phyloP scores from a whole-genome alignment of 2,329 filamentous ascomycete species.

The Aspergillus sp. region DNA sequence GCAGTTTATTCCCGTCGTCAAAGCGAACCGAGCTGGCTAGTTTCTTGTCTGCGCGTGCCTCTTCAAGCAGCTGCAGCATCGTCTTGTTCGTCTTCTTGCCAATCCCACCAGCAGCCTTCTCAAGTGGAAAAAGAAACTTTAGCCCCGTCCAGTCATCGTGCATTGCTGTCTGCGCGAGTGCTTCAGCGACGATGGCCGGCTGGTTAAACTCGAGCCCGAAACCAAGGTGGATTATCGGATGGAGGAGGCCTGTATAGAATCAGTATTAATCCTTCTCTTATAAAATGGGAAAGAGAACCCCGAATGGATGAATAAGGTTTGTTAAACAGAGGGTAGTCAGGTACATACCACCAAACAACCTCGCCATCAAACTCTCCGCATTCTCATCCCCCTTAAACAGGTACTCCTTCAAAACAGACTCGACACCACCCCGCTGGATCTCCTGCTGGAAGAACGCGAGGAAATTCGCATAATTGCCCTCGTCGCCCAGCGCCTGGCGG shows the following conservation, averaged over 20 bases:
- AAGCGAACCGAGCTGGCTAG: constrained; percentile 55
- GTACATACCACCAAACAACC: constrained; percentile 63
- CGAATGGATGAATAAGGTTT: too few species aligned
- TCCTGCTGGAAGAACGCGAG: constrained; percentile 73
- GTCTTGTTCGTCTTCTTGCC: constrained; percentile 33
- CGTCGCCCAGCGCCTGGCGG: constrained; percentile 62
- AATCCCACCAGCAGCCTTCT: constrained; percentile 34
- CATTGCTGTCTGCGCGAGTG: constrained; percentile 72
- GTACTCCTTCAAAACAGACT: constrained; percentile 63
- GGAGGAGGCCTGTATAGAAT: constrained; percentile 58
- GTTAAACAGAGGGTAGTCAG: too few species aligned
- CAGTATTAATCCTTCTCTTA: too few species aligned
- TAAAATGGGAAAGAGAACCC: too few species aligned
- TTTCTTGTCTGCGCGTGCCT: constrained; percentile 57
- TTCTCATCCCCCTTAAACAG: constrained; percentile 66
- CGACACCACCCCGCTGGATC: constrained; percentile 65
- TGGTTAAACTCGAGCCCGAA: constrained; percentile 82
- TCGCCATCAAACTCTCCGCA: constrained; percentile 67
- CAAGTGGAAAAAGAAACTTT: constrained; percentile 50
- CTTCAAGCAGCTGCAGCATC: constrained; percentile 62
- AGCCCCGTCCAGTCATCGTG: constrained; percentile 59
- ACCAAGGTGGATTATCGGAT: constrained; percentile 81
- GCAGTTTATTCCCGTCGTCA: constrained; percentile 63
- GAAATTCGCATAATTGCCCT: constrained; percentile 69
- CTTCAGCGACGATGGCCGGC: constrained; percentile 77